Conservation (phyloP, 106 monocot species). For the Dendrobium officinale region DNA sequence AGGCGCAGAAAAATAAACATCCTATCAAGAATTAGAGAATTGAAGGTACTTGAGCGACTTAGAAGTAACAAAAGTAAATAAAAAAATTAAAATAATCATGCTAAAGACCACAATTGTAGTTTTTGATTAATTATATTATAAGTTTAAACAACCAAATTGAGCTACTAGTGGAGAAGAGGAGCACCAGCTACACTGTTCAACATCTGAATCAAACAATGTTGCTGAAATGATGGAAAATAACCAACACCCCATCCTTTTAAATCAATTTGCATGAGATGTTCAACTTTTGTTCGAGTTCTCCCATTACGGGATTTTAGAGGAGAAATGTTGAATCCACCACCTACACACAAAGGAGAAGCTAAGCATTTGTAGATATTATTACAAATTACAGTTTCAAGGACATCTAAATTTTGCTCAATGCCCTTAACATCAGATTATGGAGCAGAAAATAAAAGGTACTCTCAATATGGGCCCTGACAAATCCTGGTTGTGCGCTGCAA, state of each 20-base stretch:
- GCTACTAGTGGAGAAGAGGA: constrained; percentile 1
- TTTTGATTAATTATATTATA: background rate
- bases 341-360: constrained; percentile 22
- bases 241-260: constrained; percentile 84
- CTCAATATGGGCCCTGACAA: constrained; percentile 77
- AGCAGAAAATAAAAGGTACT: constrained; percentile 37
- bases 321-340: constrained; percentile 94
- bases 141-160: background rate
- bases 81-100: background rate
- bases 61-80: background rate
- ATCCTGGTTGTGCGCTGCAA: constrained; percentile 81
- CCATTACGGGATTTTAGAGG: constrained; percentile 72
- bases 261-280: constrained; percentile 98
- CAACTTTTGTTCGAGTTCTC: constrained; percentile 72
- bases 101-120: background rate
- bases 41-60: background rate
- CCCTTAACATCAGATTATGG: background rate
- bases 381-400: background rate
- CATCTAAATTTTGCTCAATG: background rate
- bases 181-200: constrained; percentile 87
- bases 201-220: constrained; percentile 91
- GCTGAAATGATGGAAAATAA: constrained; percentile 82
- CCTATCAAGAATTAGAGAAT: background rate
- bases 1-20: background rate
- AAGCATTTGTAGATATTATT: background rate